Evolutionary conservation across 1,284 basidiomycete species (phyloP).

Genomic region (Cryptococcus sp.): DNA sequence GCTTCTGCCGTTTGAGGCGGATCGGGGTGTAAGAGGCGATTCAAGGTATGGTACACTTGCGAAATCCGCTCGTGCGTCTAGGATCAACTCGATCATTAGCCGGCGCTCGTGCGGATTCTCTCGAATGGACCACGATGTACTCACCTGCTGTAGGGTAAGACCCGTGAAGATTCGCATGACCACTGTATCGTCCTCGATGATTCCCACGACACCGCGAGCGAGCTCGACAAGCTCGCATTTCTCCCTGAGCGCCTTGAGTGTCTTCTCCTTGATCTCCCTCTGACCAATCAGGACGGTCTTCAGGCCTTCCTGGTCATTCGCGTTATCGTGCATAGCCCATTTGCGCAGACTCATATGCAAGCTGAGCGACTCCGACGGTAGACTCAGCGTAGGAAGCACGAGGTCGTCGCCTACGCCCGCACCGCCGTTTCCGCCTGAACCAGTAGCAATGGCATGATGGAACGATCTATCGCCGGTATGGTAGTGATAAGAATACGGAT

Average conservation of each 20-base stretch:
- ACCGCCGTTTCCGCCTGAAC: not conserved
- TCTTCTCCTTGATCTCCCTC: slow-evolving; percentile 20
- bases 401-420: slow-evolving; percentile 27
- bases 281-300: slow-evolving; percentile 27
- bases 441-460: not conserved
- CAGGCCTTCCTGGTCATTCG: slow-evolving; percentile 24
- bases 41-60: slow-evolving; percentile 29
- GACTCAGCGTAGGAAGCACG: slow-evolving; percentile 40
- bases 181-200: slow-evolving; percentile 27
- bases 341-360: slow-evolving; percentile 39
- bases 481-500: not conserved
- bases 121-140: not conserved
- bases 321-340: slow-evolving; percentile 19
- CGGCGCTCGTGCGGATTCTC: not conserved
- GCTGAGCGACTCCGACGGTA: slow-evolving; percentile 38
- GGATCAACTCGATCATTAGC: not conserved
- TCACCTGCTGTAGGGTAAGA: slow-evolving; percentile 21
- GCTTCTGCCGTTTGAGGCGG: slow-evolving; percentile 15
- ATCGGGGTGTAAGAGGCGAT: slow-evolving; percentile 33
- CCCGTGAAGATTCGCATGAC: slow-evolving; percentile 30
- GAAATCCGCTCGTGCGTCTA: slow-evolving; percentile 9
- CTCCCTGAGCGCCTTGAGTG: not conserved
- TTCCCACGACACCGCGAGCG: slow-evolving; percentile 28
- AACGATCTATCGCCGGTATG: not conserved
- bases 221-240: slow-evolving; percentile 36